These are phyloP conservation scores for Pseudozyma tsukubaensis DNA, from an alignment of 1,284 basidiomycete species.

Conservation along the genomic window DNA sequence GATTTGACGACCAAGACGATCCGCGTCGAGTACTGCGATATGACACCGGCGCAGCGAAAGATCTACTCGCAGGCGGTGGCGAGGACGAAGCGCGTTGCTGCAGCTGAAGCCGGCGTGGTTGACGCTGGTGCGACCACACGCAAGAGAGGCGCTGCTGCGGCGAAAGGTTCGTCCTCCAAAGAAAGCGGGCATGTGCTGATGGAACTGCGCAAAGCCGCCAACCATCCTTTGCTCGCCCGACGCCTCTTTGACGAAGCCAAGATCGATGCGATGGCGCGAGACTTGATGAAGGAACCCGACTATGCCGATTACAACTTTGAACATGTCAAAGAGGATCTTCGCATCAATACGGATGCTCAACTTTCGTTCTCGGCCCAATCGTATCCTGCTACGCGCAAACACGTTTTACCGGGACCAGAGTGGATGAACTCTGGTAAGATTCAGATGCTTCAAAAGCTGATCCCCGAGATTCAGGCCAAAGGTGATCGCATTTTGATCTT, in stretches of 20 bases:
- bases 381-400: constrained; percentile 72
- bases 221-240: constrained; percentile 95
- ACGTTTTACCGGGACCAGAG: constrained; percentile 78
- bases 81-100: constrained; percentile 76
- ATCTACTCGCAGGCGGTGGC: constrained; percentile 88
- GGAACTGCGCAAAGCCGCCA: constrained; percentile 94
- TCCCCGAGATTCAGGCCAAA: constrained; percentile 78
- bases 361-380: constrained; percentile 53
- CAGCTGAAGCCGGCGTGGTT: constrained; percentile 73
- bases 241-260: constrained; percentile 82
- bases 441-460: constrained; percentile 77
- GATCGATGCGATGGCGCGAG: constrained; percentile 80
- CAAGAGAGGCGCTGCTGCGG: constrained; percentile 22
- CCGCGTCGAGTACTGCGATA: constrained; percentile 91
- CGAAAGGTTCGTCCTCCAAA: constrained; percentile 22
- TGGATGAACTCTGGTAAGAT: constrained; percentile 94
- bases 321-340: constrained; percentile 66
- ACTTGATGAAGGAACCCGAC: constrained; percentile 88
- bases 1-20: constrained; percentile 93
- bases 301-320: constrained; percentile 63
- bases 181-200: constrained; percentile 81
- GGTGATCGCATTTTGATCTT: constrained; percentile 90
- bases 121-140: constrained; percentile 1
- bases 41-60: constrained; percentile 83
- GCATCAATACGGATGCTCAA: constrained; percentile 67